Conservation (phyloP, 2,329 filamentous ascomycete genomes). For the Dactylellina cionopaga region DNA sequence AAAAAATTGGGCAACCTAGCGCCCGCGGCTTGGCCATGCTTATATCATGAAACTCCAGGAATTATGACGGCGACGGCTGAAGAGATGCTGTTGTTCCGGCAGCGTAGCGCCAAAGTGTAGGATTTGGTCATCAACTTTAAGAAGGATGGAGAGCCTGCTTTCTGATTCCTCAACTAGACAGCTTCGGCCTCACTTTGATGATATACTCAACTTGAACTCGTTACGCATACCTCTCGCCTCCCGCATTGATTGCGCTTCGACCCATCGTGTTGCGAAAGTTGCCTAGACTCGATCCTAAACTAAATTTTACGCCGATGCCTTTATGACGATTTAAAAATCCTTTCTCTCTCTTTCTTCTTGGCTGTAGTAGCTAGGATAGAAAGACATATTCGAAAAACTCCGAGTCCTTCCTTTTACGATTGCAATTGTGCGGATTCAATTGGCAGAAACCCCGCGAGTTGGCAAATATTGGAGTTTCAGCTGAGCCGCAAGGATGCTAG, state of each 20-base stretch:
- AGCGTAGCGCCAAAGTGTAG: neutral
- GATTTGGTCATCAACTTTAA: slow-evolving; percentile 23
- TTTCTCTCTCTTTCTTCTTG: neutral
- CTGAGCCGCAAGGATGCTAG: slow-evolving; percentile 25
- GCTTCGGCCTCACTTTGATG: neutral
- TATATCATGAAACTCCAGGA: slow-evolving; percentile 26
- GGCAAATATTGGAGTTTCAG: neutral
- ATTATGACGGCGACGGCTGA: neutral
- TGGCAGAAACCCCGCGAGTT: neutral
- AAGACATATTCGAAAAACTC: neutral
- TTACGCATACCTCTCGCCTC: neutral
- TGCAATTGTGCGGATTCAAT: no score
- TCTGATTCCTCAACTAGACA: neutral
- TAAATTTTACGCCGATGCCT: neutral
- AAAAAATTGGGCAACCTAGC: slow-evolving; percentile 46
- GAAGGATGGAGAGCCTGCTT: slow-evolving; percentile 22
- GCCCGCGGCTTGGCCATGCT: slow-evolving; percentile 33
- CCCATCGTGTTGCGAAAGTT: slow-evolving; percentile 19
- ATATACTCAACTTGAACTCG: neutral
- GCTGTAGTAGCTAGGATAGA: neutral
- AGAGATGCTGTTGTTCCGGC: neutral
- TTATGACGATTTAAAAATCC: slow-evolving; percentile 9
- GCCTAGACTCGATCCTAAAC: slow-evolving; percentile 29
- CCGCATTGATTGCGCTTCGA: neutral
- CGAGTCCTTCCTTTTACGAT: no score